Base-by-base conservation (phyloP, 2,329 filamentous ascomycete species). In the Ustulina deusta region DNA sequence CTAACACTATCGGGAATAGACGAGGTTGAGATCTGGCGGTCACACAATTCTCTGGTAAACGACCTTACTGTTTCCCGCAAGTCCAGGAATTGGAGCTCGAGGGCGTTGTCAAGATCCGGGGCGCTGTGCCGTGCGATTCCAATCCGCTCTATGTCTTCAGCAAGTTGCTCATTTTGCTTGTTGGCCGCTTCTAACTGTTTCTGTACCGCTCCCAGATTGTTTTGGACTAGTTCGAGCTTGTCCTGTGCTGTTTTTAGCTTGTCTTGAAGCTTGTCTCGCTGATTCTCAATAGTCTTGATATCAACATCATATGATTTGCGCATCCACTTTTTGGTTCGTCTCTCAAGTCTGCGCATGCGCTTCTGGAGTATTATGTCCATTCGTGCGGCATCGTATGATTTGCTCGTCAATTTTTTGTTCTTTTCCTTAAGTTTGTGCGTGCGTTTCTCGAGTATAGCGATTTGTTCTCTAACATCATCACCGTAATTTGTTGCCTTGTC, bases 31-130 rank as follows among this genome's bases (percentile, higher is more conserved):
- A 57, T 57, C 20, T 27, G 11, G 2, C 2, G 9, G 15, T 11
- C 42, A 29, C 63, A 66, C 15, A 44, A 34, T 1, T 15, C 6
- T 7, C 20, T 44, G 11, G 51, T 38, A 22, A 66, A 57, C 5
- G 32, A 42, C 13, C 36, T 22, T 10, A 66, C 4, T 5, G 20
- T n/a, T 17, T 29, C 7, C 4, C 34, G 51, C 20, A 66, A 22
- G 34, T 36, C 42, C 22, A 32, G 17, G 42, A 66, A 57, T 34
- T 61, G 63, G 13, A 2, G 32, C 27, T 44, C 40, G 6, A 66
- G 40, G 9, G 1, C 6, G 4, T 15, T 10, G 17, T 61, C 63
- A 11, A 66, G 57, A 44, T 61, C 51, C 9, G 57, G 34, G 7
- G 42, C 57, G 27, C 13, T 56, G 17, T 51, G 49, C 7, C 32